These are phyloP conservation scores for Gossypium australe DNA, from an alignment of 345 rosid genomes.

Conservation along the genomic window DNA sequence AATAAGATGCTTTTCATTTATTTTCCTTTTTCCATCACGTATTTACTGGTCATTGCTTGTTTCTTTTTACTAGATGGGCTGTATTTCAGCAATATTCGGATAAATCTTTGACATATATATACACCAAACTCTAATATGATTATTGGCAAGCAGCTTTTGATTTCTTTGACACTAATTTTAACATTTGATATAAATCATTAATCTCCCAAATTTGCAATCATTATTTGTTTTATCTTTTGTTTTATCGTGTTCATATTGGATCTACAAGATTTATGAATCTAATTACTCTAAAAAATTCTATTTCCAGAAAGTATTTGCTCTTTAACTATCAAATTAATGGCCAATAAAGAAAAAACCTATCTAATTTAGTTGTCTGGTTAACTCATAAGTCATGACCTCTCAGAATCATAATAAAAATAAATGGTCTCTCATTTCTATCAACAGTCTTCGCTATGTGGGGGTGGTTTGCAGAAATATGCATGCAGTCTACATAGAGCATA, in stretches of 20 bases:
- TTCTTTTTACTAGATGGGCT: not conserved
- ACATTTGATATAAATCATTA: not conserved
- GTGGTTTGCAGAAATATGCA: not conserved
- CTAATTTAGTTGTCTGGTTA: not conserved
- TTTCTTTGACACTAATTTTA: not conserved
- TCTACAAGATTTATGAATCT: not conserved
- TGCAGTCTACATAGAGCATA: not conserved
- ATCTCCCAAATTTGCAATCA: not conserved
- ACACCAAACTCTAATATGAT: not conserved
- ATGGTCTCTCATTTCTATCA: not conserved
- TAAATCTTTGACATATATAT: not conserved
- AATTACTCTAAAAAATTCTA: not conserved
- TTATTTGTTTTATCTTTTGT: not conserved
- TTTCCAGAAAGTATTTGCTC: not conserved
- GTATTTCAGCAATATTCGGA: not conserved
- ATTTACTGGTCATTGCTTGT: not conserved
- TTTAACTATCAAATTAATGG: not conserved
- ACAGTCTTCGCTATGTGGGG: not conserved
- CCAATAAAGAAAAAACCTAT: not conserved
- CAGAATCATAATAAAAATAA: not conserved
- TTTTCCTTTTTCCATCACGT: not conserved
- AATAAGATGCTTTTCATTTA: not conserved
- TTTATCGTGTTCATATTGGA: not conserved
- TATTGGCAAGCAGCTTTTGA: not conserved
- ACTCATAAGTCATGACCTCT: not conserved